Evolutionary conservation across 345 rosid genomes (phyloP).

Genomic region (Aquilaria sinensis): DNA sequence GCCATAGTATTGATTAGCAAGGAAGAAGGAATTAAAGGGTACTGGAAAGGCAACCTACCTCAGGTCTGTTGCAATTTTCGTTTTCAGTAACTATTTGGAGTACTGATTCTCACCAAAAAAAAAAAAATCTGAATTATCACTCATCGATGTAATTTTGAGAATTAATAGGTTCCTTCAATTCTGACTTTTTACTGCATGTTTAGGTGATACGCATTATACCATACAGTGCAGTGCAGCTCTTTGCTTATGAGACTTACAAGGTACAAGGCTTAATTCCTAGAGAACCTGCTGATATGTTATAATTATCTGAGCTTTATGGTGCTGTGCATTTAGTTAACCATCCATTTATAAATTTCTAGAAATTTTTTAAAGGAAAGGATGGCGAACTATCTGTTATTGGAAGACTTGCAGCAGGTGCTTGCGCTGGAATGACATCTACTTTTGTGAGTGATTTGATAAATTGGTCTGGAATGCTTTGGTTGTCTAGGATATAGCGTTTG

Average conservation of each 20-base stretch:
- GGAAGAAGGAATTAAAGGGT: slow-evolving; percentile 95
- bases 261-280: slow-evolving; percentile 25
- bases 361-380: slow-evolving; percentile 69
- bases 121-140: neutral
- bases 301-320: neutral
- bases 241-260: slow-evolving; percentile 92
- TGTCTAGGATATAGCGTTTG: neutral
- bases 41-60: slow-evolving; percentile 98
- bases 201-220: slow-evolving; percentile 91
- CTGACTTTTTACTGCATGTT: slow-evolving; percentile 17
- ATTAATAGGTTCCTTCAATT: slow-evolving; percentile 9
- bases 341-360: slow-evolving; percentile 42
- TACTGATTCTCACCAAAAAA: too few relatives aligned
- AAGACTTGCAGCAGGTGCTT: slow-evolving; percentile 97
- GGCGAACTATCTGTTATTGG: slow-evolving; percentile 79
- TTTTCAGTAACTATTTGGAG: neutral
- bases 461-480: slow-evolving; percentile 6
- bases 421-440: slow-evolving; percentile 99
- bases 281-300: neutral
- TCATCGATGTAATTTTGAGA: neutral
- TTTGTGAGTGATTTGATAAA: slow-evolving; percentile 46
- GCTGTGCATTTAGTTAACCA: slow-evolving; percentile 12
- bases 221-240: slow-evolving; percentile 93
- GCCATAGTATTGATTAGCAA: slow-evolving; percentile 72
- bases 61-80: slow-evolving; percentile 45